Evolutionary conservation across 495 filamentous ascomycete genomes (phyloP).

Genomic region (Aspergillus indologenus): DNA sequence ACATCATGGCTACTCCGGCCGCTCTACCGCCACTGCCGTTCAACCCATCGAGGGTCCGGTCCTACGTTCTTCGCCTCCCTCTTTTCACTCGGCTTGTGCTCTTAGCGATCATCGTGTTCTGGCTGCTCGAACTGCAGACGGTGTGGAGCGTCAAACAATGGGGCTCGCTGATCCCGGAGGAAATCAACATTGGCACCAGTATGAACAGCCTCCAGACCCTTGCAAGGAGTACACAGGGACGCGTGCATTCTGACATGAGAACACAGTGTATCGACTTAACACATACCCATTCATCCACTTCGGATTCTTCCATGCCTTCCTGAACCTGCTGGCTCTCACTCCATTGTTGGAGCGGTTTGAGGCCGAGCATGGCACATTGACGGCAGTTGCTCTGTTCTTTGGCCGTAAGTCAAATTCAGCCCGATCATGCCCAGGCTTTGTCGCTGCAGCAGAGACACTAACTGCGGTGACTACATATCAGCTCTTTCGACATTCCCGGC

Average conservation of each 20-base stretch:
- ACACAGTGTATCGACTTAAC: slow-evolving; percentile 83
- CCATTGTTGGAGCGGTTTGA: slow-evolving; percentile 92
- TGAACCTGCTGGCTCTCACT: slow-evolving; percentile 76
- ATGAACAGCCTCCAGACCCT: slow-evolving; percentile 33
- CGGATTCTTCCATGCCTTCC: slow-evolving; percentile 70
- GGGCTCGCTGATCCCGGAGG: slow-evolving; percentile 74
- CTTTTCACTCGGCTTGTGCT: slow-evolving; percentile 78
- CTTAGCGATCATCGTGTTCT: slow-evolving; percentile 63
- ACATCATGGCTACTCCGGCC: slow-evolving; percentile 39
- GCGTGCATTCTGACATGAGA: slow-evolving; percentile 13
- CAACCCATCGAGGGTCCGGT: slow-evolving; percentile 50
- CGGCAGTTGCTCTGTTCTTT: slow-evolving; percentile 75
- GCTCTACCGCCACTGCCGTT: slow-evolving; percentile 46
- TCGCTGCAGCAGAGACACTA: slow-evolving; percentile 7
- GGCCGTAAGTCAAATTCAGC: slow-evolving; percentile 65
- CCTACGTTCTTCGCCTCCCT: slow-evolving; percentile 81
- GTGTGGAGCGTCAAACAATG: slow-evolving; percentile 67
- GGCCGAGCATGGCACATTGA: slow-evolving; percentile 87
- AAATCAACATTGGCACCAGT: slow-evolving; percentile 73
- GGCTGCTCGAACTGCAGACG: slow-evolving; percentile 61
- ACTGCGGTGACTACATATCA: slow-evolving; percentile 28
- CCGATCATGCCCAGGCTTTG: background rate
- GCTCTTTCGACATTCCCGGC: slow-evolving; percentile 79
- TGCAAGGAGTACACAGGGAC: background rate
- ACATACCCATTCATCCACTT: slow-evolving; percentile 88